Evolutionary conservation across 2,329 filamentous ascomycete species (phyloP).

Genomic region (Phoma sp.): DNA sequence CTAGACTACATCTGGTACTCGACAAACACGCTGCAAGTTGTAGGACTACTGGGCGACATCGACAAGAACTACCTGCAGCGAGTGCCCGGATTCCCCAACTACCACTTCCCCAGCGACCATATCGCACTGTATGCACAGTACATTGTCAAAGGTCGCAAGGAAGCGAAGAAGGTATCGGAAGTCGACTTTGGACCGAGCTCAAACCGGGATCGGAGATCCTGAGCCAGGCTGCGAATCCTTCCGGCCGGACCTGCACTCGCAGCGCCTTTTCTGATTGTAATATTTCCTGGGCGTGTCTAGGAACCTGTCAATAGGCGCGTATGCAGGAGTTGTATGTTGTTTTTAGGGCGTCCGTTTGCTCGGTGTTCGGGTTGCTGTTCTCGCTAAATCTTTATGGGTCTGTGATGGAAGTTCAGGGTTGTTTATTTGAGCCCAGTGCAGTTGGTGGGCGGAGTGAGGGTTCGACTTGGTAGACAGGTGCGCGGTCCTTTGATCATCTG

Average conservation of each 20-base stretch:
- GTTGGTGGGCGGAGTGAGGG: constrained; percentile 21
- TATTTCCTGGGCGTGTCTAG: constrained; percentile 23
- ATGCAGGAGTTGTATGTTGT: constrained; percentile 34
- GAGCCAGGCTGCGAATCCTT: constrained; percentile 16
- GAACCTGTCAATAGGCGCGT: constrained; percentile 42
- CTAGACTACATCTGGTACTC: constrained; percentile 99
- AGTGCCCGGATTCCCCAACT: constrained; percentile 90
- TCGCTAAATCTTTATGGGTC: constrained; percentile 32
- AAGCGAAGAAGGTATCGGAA: constrained; percentile 59
- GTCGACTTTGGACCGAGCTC: constrained; percentile 48
- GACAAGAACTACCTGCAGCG: constrained; percentile 84
- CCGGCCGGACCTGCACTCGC: constrained; percentile 5
- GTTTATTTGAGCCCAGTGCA: constrained; percentile 27
- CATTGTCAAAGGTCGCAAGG: constrained; percentile 84
- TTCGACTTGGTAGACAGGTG: constrained; percentile 26
- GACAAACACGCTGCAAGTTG: constrained; percentile 84
- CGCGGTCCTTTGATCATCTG: constrained; percentile 26
- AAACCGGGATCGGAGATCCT: constrained; percentile 37
- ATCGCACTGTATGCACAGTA: constrained; percentile 90
- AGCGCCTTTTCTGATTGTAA: constrained; percentile 23
- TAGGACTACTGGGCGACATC: constrained; percentile 82
- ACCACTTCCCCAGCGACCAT: constrained; percentile 93
- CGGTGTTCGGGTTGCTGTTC: constrained; percentile 42
- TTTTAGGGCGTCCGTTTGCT: constrained; percentile 44
- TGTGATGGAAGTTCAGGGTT: constrained; percentile 32